A percentile compares a stretch with the other conserved stretches of the same genome.
Evolutionary conservation across 768 basidiomycete genomes (phyloP).

Genomic region (Rhodotorula diobovata): DNA sequence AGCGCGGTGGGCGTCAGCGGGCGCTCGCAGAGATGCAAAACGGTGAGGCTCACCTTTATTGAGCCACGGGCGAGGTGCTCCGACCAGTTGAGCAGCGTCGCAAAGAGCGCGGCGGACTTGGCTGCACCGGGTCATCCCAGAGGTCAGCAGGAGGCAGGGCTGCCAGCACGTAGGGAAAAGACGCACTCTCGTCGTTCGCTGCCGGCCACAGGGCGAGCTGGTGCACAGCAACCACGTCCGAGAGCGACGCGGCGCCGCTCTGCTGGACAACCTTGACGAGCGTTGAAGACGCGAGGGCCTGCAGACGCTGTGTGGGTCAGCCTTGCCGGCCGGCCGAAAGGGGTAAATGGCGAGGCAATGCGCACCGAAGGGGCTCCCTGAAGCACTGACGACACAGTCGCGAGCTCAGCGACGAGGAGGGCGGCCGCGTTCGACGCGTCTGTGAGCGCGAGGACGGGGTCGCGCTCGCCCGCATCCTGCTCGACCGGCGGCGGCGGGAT

Average conservation of each 20-base stretch:
- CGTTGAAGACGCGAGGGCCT: slow-evolving; percentile 10
- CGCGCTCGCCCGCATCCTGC: slow-evolving; percentile 1
- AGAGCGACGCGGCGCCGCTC: slow-evolving; percentile 20
- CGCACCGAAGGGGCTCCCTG: neutral
- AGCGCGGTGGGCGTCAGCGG: neutral
- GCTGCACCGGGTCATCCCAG: neutral
- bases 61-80: slow-evolving; percentile 27
- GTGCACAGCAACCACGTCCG: slow-evolving; percentile 28
- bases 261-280: slow-evolving; percentile 26
- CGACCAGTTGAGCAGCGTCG: slow-evolving; percentile 21
- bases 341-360: too few species aligned
- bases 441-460: slow-evolving; percentile 7
- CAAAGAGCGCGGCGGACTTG: slow-evolving; percentile 28
- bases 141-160: neutral
- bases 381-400: slow-evolving; percentile 1
- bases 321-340: too few species aligned
- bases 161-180: neutral
- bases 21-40: too few species aligned
- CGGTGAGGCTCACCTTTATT: slow-evolving; percentile 2
- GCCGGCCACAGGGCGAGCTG: slow-evolving; percentile 33
- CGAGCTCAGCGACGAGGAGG: slow-evolving; percentile 24
- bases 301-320: too few species aligned
- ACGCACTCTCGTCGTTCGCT: slow-evolving; percentile 5
- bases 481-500: neutral
- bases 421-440: slow-evolving; percentile 21